Evolutionary conservation across 345 rosid species (phyloP).

Genomic region (Lumnitzera littorea): DNA sequence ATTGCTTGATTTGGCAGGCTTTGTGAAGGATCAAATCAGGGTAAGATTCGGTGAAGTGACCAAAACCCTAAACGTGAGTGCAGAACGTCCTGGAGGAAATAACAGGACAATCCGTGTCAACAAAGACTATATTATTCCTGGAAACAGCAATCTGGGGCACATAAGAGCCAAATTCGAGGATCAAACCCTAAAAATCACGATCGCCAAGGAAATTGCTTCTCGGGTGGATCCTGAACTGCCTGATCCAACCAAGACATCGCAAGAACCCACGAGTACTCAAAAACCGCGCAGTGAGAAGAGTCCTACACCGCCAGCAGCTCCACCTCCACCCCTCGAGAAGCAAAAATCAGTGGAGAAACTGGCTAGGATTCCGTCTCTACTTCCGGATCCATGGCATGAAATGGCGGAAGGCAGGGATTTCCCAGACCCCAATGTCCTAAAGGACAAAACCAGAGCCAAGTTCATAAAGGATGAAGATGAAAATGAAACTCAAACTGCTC

Average conservation of each 20-base stretch:
- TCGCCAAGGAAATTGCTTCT: conserved; percentile 1
- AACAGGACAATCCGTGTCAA: conserved; percentile 1
- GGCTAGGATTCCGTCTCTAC: too few species aligned
- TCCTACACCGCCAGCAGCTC: not conserved
- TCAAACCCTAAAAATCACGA: conserved; percentile 6
- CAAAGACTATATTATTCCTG: not conserved
- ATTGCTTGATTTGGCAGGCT: not conserved
- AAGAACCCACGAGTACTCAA: not conserved
- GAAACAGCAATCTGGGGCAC: not conserved
- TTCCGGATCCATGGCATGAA: too few species aligned
- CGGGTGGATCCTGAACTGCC: not conserved
- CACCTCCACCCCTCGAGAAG: too few species aligned
- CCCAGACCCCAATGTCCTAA: too few species aligned
- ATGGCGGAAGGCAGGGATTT: too few species aligned
- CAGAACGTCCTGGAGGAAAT: conserved; percentile 2
- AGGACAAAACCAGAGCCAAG: too few species aligned
- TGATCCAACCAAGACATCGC: not conserved
- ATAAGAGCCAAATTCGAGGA: conserved; percentile 7
- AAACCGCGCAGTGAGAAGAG: not conserved
- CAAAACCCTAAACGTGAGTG: conserved; percentile 1
- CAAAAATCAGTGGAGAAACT: too few species aligned
- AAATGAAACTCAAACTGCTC: too few species aligned
- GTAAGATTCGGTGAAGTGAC: not conserved
- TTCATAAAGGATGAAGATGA: too few species aligned
- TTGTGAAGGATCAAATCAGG: conserved; percentile 4